Evolutionary conservation across 2,329 filamentous ascomycete species (phyloP), one percentile per base, ranked within the genome.

Genomic region (Sporothrix euskadiensis): DNA sequence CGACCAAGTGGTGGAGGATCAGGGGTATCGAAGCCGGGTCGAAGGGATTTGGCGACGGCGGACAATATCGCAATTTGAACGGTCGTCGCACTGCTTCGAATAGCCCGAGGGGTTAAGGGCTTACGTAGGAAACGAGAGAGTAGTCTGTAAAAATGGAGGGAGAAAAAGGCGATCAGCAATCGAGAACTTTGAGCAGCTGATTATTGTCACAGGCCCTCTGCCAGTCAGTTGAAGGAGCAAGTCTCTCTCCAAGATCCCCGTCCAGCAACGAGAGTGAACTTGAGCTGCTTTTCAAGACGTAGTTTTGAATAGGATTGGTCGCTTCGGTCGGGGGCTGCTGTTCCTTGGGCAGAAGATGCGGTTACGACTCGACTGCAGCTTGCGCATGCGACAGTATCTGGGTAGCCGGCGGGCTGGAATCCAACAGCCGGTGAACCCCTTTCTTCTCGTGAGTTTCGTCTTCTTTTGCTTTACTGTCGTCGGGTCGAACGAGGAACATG

Each of bases 371-470:
- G 61, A 66, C 12, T 30, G 61, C 22, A 59, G 22, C 39, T 47
- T 22, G 26, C 14, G 61, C 61, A 66, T 66, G 61, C 61, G 39
- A 66, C 61, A 30, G 39, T 47, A 19, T 30, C n/a, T 66, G 12
- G 22, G 61, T 44, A 7, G 35, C 10, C 2, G 61, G 39, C 39
- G 14, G 22, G 39, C 14, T 30, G n/a, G 41, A 26, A 30, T 30
- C 39, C 19, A 66, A 8, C 12, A 16, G 61, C 26, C 39, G n/a
- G 4, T 44, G 35, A 4, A 41, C 35, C 39, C 19, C 22, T 19
- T 65, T 35, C 59, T 12, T 22, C 39, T 44, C n/a, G 19, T 6
- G 1, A 22, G 35, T 14, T 49, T 49, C 14, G 12, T 19, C 26
- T 10, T 22, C n/a, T 14, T 14, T 12, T 19, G n/a, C n/a, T 41